A percentile compares a stretch with the other conserved stretches of the same genome.
phyloP scores from a whole-genome alignment of 2,329 filamentous ascomycete species.

The Fusarium caatingaense region DNA sequence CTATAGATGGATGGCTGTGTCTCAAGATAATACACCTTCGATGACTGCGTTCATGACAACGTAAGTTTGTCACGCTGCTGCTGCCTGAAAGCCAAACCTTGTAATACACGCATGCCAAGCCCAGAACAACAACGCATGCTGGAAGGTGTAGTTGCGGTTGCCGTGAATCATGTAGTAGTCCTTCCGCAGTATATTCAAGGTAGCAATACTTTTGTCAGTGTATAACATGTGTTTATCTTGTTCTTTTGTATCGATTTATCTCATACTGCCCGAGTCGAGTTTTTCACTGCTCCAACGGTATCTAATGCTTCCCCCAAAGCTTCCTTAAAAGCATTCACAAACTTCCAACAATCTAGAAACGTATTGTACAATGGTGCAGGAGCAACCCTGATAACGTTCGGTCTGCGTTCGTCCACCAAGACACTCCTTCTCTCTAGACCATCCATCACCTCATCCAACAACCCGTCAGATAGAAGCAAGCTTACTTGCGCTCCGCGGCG shows the following conservation, averaged over 20 bases:
- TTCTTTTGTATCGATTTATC: not conserved
- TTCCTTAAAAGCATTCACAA: conserved; percentile 45
- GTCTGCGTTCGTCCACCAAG: conserved; percentile 82
- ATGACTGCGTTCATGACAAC: not conserved
- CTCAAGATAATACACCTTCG: not conserved
- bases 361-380: conserved; percentile 85
- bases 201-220: not conserved
- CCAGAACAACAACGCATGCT: not conserved
- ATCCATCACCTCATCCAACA: conserved; percentile 73
- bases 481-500: conserved; percentile 83
- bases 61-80: not conserved
- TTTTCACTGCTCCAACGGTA: not conserved
- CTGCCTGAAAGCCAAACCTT: not conserved
- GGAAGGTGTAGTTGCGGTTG: not conserved
- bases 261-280: not conserved
- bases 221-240: not conserved
- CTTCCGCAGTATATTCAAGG: not conserved
- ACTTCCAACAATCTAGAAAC: conserved; percentile 68
- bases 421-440: conserved; percentile 73
- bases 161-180: not conserved
- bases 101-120: not conserved
- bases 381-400: conserved; percentile 82
- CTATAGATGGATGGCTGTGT: not conserved
- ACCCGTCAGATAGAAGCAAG: conserved; percentile 70
- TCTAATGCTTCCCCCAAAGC: conserved; percentile 44